Base-by-base conservation (phyloP, 352 stramenopile species). In the Phytophthora vignae region DNA sequence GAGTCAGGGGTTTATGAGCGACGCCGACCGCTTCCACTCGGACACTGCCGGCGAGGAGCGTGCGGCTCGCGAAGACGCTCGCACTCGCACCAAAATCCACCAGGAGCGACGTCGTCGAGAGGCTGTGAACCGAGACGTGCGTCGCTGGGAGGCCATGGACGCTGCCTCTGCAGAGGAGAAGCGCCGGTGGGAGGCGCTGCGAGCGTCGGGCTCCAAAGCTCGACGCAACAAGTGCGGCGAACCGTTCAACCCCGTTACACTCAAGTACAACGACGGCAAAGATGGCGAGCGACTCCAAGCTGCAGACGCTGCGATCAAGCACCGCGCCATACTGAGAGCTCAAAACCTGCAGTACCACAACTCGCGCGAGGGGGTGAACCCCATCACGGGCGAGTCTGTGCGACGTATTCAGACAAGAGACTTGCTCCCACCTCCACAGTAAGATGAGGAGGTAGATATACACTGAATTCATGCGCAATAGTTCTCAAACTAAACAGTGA, bases 11-110 rank as follows among this genome's bases (percentile, higher is more conserved):
- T 98, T 85, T 70, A 87, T 98, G 73, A 85, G 82, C 25, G 88
- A 97, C 65, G 82, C 89, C 27, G 90, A 98, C 46, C 79, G 92
- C 9, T 98, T 97, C 76, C 90, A 98, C 64, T 93, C 91, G 31
- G 93, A 98, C 72, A 95, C 87, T 29, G 88, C 87, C 12, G 93
- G 91, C 0, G 93, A 98, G 65, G 91, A 96, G 66, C 85, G 90
- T 12, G 77, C 81, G 2, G 27, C 53, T 25, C 83, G 91, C 22
- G 83, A 97, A 38, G 84, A 85, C 15, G 74, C 62, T 67, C 77
- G 79, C 12, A 67, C 84, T 29, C 82, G 80, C 40, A 65, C 78
- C 56, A 84, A 88, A 55, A 73, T 90, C 46, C 74, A 88, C 7
- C 86, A 94, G n/a, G 88, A 93, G 38, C 69, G 78, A 56, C 88